A percentile compares a stretch with the other conserved stretches of the same genome.
These are phyloP conservation scores for Cucurbita pepo DNA, from an alignment of 306 rosid genomes.

Conservation along the genomic window DNA sequence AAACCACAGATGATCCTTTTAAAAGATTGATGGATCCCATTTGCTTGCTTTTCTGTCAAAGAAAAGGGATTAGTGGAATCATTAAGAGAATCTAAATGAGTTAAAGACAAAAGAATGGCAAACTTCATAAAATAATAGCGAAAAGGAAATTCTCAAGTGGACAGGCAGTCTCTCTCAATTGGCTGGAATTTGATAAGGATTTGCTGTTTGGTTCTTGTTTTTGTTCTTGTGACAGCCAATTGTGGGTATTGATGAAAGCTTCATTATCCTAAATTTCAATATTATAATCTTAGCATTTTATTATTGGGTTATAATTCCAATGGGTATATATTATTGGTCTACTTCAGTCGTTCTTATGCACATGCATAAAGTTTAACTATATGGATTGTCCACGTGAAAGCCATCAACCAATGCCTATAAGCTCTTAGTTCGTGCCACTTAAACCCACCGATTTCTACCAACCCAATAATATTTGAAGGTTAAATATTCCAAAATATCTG, in stretches of 20 bases:
- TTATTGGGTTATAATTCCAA: background rate
- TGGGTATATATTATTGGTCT: too few species aligned
- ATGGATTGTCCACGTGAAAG: background rate
- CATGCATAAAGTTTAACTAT: background rate
- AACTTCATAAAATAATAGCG: background rate
- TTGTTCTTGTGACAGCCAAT: background rate
- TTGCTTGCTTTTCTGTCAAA: constrained; percentile 1
- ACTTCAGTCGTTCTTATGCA: background rate
- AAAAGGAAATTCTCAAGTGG: background rate
- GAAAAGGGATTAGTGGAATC: background rate
- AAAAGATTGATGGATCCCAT: background rate
- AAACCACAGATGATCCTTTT: background rate
- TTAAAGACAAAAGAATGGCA: background rate
- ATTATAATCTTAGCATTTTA: background rate
- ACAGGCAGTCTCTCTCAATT: background rate
- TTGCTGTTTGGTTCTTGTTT: background rate
- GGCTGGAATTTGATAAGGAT: constrained; percentile 1
- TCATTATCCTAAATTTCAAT: background rate
- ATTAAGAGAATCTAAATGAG: background rate
- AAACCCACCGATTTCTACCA: background rate
- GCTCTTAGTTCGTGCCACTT: background rate
- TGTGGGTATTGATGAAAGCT: background rate
- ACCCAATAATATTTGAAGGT: background rate
- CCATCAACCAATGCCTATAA: background rate
- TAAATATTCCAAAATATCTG: background rate